Evolutionary conservation across 2,329 filamentous ascomycete species (phyloP).

Genomic region (Colletotrichum liaoningense): DNA sequence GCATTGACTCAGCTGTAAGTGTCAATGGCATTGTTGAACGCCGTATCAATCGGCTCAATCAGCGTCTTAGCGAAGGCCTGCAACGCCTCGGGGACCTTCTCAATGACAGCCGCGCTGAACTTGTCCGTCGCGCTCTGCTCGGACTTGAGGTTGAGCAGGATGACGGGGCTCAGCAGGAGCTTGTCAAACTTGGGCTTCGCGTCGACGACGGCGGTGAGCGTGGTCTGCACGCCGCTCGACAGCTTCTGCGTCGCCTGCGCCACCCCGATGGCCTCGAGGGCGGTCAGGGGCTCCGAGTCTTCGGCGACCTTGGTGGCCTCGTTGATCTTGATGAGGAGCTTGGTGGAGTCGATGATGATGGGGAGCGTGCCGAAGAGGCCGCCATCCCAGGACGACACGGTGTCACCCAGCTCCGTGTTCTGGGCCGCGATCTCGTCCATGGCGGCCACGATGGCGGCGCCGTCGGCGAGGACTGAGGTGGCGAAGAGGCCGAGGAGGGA

Average conservation of each 20-base stretch:
- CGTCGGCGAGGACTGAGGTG: constrained; percentile 44
- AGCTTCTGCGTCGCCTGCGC: constrained; percentile 50
- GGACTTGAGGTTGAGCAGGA: constrained; percentile 53
- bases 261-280: constrained; percentile 51
- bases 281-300: constrained; percentile 50
- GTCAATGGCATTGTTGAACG: constrained; percentile 52
- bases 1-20: constrained; percentile 38
- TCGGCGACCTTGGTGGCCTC: constrained; percentile 50
- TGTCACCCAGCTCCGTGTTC: constrained; percentile 47
- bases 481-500: constrained; percentile 35
- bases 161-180: constrained; percentile 53
- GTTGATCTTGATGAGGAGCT: constrained; percentile 53
- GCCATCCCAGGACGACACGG: constrained; percentile 51
- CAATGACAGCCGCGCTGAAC: constrained; percentile 50
- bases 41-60: constrained; percentile 49
- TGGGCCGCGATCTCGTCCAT: constrained; percentile 48
- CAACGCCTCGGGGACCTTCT: constrained; percentile 51
- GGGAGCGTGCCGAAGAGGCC: constrained; percentile 51
- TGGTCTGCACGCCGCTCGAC: constrained; percentile 49
- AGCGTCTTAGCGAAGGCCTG: constrained; percentile 47
- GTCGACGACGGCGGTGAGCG: constrained; percentile 50
- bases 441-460: constrained; percentile 47
- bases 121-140: constrained; percentile 53
- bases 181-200: constrained; percentile 57
- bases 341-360: constrained; percentile 52